Conservation (phyloP, 345 rosid species). For the Populus alba region DNA sequence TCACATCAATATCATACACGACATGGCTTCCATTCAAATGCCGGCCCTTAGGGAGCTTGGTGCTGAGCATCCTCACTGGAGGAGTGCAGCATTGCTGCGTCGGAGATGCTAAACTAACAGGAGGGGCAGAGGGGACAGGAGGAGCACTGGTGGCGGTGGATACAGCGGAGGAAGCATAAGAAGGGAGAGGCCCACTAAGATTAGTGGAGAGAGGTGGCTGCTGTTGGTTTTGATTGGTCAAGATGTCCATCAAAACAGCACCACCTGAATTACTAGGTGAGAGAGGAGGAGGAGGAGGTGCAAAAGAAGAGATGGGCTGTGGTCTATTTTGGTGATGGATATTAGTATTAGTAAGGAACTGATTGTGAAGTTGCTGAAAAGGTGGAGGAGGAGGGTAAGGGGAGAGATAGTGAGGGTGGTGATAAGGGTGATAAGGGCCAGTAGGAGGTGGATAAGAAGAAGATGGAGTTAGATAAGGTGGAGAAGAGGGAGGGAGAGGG, state of each 20-base stretch:
- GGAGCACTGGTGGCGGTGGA: constrained; percentile 4
- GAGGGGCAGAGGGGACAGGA: constrained; percentile 20
- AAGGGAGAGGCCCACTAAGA: constrained; percentile 4
- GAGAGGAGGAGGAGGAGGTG: constrained; percentile 13
- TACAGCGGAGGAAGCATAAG: constrained; percentile 15
- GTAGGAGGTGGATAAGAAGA: constrained; percentile 63
- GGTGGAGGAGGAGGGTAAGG: constrained; percentile 27
- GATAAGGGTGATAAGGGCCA: constrained; percentile 38
- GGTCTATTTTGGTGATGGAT: constrained; percentile 13
- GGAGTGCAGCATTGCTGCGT: constrained; percentile 31
- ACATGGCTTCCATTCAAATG: constrained; percentile 50
- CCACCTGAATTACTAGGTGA: constrained; percentile 6
- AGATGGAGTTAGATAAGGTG: constrained; percentile 43
- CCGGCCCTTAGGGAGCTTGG: constrained; percentile 60
- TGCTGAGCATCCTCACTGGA: constrained; percentile 40
- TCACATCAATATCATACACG: constrained; percentile 61
- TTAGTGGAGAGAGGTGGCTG: constrained; percentile 23
- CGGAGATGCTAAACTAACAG: constrained; percentile 32
- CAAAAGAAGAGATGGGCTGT: constrained; percentile 19
- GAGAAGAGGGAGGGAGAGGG: constrained; percentile 28
- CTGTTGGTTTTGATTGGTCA: constrained; percentile 23
- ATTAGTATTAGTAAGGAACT: constrained; percentile 20
- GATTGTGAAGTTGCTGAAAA: constrained; percentile 35
- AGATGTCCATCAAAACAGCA: constrained; percentile 26
- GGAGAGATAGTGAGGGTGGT: constrained; percentile 40